Evolutionary conservation across 1,284 basidiomycete genomes (phyloP).

Genomic region (Schizophyllum commune): DNA sequence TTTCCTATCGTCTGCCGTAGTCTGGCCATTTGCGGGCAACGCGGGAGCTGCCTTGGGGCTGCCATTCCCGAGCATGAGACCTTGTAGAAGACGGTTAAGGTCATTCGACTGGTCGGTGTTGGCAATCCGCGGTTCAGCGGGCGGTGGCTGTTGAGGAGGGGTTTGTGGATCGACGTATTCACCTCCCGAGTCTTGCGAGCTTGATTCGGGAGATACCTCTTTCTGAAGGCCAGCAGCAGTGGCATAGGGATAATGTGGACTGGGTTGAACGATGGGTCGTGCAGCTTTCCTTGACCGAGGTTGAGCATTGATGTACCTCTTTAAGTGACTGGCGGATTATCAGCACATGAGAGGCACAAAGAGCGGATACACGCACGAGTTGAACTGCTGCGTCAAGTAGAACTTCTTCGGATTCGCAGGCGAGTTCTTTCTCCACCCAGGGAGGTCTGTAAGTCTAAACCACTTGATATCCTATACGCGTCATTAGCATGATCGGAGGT

Average conservation of each 20-base stretch:
- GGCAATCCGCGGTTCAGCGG: constrained; percentile 19
- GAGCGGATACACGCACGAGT: constrained; percentile 64
- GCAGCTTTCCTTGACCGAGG: constrained; percentile 21
- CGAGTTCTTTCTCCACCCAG: constrained; percentile 87
- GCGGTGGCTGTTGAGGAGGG: constrained; percentile 45
- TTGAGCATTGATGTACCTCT: constrained; percentile 51
- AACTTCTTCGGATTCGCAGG: constrained; percentile 67
- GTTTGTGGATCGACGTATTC: constrained; percentile 56
- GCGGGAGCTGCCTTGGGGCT: constrained; percentile 12
- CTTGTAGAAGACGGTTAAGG: constrained; percentile 6
- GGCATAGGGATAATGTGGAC: constrained; percentile 15
- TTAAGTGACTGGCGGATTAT: constrained; percentile 43
- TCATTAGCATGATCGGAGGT: constrained; percentile 10
- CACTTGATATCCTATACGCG: constrained; percentile 84
- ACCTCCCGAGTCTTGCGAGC: constrained; percentile 56
- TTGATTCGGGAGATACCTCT: constrained; percentile 45
- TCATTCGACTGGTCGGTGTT: not conserved
- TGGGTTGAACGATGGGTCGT: constrained; percentile 13
- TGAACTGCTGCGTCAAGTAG: constrained; percentile 95
- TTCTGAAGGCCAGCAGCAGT: constrained; percentile 17
- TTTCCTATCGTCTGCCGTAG: too few species aligned
- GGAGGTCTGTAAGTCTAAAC: constrained; percentile 87
- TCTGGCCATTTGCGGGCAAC: constrained; percentile 10
- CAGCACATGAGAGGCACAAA: constrained; percentile 6
- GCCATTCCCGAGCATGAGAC: not conserved